Percentiles rank a stretch among this genome's conserved stretches.
Conservation (phyloP, 2,329 filamentous ascomycete genomes). For the Drechslera avenae region DNA sequence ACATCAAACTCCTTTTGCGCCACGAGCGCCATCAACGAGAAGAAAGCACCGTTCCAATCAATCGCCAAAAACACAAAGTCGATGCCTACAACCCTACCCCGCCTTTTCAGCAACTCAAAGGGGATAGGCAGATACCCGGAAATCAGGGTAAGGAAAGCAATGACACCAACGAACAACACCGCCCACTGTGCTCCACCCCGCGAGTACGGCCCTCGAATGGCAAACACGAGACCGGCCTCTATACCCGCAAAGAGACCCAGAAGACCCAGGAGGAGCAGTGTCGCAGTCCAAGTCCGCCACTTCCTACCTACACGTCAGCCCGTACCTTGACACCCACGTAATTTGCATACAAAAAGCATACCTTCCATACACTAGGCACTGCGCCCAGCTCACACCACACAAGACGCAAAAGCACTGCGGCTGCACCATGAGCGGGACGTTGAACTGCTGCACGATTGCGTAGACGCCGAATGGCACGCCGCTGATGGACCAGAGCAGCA, state of each 20-base stretch:
- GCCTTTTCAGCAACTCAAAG: constrained; percentile 63
- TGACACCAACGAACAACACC: constrained; percentile 58
- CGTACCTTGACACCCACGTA: not conserved
- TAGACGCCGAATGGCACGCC: constrained; percentile 68
- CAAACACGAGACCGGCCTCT: constrained; percentile 61
- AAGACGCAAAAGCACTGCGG: constrained; percentile 56
- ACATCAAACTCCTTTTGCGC: constrained; percentile 64
- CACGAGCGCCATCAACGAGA: constrained; percentile 64
- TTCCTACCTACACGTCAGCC: constrained; percentile 23
- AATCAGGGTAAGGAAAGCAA: constrained; percentile 61
- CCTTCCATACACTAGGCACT: constrained; percentile 56
- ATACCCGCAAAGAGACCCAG: constrained; percentile 56
- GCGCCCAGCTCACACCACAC: constrained; percentile 55
- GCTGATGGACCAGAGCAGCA: constrained; percentile 70
- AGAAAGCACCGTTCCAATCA: constrained; percentile 64
- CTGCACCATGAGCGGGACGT: constrained; percentile 48
- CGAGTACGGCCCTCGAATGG: constrained; percentile 58
- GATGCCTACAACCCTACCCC: constrained; percentile 64
- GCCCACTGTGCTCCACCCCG: constrained; percentile 56
- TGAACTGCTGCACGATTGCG: constrained; percentile 58
- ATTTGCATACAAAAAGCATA: constrained; percentile 22
- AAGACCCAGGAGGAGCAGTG: constrained; percentile 14
- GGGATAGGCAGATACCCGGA: constrained; percentile 63
- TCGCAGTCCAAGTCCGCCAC: constrained; percentile 48
- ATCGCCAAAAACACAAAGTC: constrained; percentile 62